Conservation (phyloP, 129 eudicot genomes). For the Centrapalus pauciflorus region DNA sequence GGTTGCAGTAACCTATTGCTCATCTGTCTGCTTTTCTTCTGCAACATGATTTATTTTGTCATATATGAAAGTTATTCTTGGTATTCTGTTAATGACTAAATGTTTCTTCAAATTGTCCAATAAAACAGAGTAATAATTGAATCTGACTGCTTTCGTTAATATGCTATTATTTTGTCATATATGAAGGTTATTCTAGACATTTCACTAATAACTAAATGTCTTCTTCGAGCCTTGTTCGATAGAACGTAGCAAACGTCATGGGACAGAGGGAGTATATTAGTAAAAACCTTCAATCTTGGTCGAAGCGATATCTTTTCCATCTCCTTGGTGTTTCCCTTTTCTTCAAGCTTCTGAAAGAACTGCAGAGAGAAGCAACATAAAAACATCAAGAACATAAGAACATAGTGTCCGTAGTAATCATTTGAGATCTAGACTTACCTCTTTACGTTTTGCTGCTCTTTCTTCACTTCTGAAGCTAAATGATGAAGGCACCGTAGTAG, state of each 20-base stretch:
- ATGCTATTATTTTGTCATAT: neutral
- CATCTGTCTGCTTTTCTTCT: neutral
- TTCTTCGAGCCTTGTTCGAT: neutral
- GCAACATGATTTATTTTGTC: no score
- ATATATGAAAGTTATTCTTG: no score
- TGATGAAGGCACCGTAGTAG: conserved; percentile 45
- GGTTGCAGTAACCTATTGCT: neutral
- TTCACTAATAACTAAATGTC: neutral
- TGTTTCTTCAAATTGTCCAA: no score
- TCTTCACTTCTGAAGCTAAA: conserved; percentile 83
- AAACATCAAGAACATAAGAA: conserved; percentile 1
- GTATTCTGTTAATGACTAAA: no score
- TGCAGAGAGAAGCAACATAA: conserved; percentile 14
- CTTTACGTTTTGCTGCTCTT: conserved; percentile 87
- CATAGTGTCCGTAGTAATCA: neutral
- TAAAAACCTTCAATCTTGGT: conserved; percentile 48
- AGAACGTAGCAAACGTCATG: neutral
- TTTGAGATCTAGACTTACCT: conserved; percentile 37
- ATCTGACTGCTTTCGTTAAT: no score
- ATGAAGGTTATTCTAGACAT: conserved; percentile 7
- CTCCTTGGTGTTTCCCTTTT: conserved; percentile 30
- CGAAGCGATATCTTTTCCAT: conserved; percentile 29
- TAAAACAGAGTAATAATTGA: no score
- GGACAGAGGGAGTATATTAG: neutral
- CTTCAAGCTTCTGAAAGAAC: conserved; percentile 67